Evolutionary conservation across 768 basidiomycete species (phyloP).

Genomic region (Podaxis sp.): DNA sequence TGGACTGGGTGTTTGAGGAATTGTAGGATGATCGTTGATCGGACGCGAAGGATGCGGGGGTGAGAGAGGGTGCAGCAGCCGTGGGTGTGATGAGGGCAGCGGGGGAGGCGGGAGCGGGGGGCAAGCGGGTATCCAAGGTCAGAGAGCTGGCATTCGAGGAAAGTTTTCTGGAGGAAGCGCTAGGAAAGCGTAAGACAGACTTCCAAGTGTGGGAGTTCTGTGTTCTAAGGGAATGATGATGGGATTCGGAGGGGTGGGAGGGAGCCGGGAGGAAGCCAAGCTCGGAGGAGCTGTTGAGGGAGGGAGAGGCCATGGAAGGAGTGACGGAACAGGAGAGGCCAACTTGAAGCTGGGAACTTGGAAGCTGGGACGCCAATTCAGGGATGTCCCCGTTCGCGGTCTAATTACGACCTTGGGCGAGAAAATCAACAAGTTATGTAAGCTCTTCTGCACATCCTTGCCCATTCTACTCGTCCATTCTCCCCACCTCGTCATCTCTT

Average conservation of each 20-base stretch:
- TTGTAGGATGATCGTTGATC: conserved; percentile 76
- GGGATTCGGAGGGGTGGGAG: conserved; percentile 23
- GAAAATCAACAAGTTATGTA: conserved; percentile 30
- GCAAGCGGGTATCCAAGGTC: conserved; percentile 48
- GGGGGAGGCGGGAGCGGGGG: conserved; percentile 33
- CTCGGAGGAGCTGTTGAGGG: conserved; percentile 23
- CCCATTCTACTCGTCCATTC: neutral
- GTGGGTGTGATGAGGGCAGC: conserved; percentile 37
- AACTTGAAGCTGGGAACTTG: conserved; percentile 17
- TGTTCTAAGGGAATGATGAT: conserved; percentile 29
- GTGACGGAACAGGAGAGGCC: conserved; percentile 17
- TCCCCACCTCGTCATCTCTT: neutral
- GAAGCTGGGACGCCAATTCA: conserved; percentile 20
- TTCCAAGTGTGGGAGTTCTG: conserved; percentile 56
- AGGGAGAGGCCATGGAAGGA: conserved; percentile 26
- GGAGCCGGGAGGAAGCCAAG: conserved; percentile 22
- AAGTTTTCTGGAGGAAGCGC: conserved; percentile 62
- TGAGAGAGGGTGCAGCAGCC: conserved; percentile 48
- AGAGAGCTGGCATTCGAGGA: conserved; percentile 41
- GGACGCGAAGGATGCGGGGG: conserved; percentile 54
- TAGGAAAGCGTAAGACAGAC: conserved; percentile 71
- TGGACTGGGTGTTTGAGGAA: conserved; percentile 75
- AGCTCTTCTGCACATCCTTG: conserved; percentile 16
- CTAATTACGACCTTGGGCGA: conserved; percentile 26
- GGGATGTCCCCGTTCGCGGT: conserved; percentile 20